Percentiles rank a stretch among this genome's conserved stretches.
These are phyloP conservation scores for Colletotrichum somersetense DNA, from an alignment of 2,329 filamentous ascomycete genomes.

Conservation along the genomic window DNA sequence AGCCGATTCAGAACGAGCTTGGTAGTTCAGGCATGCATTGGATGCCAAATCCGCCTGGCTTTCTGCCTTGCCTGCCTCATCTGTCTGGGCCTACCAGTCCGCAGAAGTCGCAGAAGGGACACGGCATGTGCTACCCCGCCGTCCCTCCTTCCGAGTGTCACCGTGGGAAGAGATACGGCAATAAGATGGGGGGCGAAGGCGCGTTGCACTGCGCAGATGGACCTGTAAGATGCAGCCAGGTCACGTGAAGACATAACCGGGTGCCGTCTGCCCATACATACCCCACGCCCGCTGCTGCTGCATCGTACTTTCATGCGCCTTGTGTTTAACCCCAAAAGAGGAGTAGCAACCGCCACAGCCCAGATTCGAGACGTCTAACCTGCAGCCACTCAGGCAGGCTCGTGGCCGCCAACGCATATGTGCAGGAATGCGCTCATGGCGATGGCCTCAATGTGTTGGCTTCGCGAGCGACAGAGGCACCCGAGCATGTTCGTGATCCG, in stretches of 20 bases:
- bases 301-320: constrained; percentile 11
- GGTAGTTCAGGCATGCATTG: too few species aligned
- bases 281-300: neutral
- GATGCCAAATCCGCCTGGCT: neutral
- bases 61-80: neutral
- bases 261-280: neutral
- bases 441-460: neutral
- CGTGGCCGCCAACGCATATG: neutral
- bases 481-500: neutral
- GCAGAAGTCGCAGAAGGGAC: neutral
- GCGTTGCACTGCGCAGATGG: neutral
- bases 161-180: neutral
- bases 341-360: neutral
- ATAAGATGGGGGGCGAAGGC: neutral
- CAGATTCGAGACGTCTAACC: neutral
- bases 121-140: neutral
- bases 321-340: neutral
- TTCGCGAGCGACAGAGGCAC: neutral
- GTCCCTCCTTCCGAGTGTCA: neutral
- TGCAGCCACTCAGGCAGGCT: constrained; percentile 4
- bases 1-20: too few species aligned
- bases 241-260: neutral
- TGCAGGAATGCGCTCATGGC: neutral
- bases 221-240: neutral
- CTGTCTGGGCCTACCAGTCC: neutral